Evolutionary conservation across 2,329 filamentous ascomycete genomes (phyloP), one percentile per base, ranked within the genome.

Genomic region (Clonostachys sp.): DNA sequence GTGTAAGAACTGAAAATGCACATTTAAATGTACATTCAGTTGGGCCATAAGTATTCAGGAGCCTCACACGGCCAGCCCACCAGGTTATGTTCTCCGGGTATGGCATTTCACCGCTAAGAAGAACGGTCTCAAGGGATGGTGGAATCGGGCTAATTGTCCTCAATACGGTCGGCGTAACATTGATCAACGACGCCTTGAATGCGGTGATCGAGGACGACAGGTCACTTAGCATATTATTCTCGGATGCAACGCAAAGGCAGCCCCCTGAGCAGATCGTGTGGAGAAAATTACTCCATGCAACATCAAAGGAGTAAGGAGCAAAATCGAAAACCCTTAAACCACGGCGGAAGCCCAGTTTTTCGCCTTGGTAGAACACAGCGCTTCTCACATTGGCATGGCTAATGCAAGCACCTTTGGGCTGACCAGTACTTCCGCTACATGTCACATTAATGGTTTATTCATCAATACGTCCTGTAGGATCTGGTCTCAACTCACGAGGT

Each of bases 181-280:
- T 34, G 7, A 46, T 34, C 5, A 41, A 40, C 20, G 51, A 50
- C 7, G 50, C 52, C 66, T 42, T 65, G 60, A n/a, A 65, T 63
- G 60, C 67, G 65, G 50, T 72, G 71, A 71, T 70, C 10, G 64
- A 63, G 5, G 62, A 64, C 18, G 64, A 64, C 13, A 77, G 53
- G 46, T 73, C 62, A 48, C 77, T 75, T 45, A 77, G 65, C 5
- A 75, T 68, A 44, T 76, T 70, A 34, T 72, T 66, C 17, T 80
- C 77, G 2, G 73, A 75, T 2, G 76, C 73, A 14, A 80, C 72
- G 53, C 74, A 77, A 10, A 78, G 62, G 47, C 72, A 75, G 9
- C 72, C 75, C 34, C 75, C 75, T 2, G 41, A 36, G 12, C 41
- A 30, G 1, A 60, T 47, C 2, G 52, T 46, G 4, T 42, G 46